Evolutionary conservation across 2,329 filamentous ascomycete genomes (phyloP).

Genomic region (Aspergillus floridensis): DNA sequence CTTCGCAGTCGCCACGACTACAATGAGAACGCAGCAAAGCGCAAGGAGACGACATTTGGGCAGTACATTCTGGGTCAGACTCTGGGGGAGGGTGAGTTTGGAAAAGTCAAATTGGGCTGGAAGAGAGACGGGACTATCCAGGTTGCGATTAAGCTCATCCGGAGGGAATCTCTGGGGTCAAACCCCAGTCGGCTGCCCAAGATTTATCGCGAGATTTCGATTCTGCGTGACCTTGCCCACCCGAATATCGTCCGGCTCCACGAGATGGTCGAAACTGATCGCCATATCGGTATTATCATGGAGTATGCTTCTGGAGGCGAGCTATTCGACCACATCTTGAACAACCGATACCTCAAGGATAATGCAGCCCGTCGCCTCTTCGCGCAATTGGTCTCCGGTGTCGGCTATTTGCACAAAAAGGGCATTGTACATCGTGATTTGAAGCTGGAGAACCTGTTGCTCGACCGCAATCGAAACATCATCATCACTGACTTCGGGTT

Average conservation of each 20-base stretch:
- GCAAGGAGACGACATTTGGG: constrained; percentile 84
- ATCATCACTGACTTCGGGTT: constrained; percentile 99
- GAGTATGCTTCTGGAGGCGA: constrained; percentile 98
- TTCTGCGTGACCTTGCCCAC: constrained; percentile 81
- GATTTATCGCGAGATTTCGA: constrained; percentile 95
- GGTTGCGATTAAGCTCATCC: constrained; percentile 97
- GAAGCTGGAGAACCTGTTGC: constrained; percentile 90
- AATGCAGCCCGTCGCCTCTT: constrained; percentile 86
- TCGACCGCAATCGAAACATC: constrained; percentile 96
- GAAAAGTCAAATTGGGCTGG: constrained; percentile 98
- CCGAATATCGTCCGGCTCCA: constrained; percentile 96
- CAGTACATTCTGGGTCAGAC: constrained; percentile 96
- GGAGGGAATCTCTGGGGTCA: constrained; percentile 81
- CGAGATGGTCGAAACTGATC: constrained; percentile 97
- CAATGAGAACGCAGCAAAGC: constrained; percentile 56
- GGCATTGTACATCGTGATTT: constrained; percentile 96
- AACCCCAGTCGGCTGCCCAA: constrained; percentile 90
- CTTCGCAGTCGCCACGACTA: constrained; percentile 57
- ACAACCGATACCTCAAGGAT: constrained; percentile 94
- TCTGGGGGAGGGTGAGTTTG: constrained; percentile 95
- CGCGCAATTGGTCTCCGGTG: constrained; percentile 91
- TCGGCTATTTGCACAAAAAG: constrained; percentile 97
- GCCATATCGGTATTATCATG: constrained; percentile 95
- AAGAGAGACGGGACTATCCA: constrained; percentile 90
- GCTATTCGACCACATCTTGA: constrained; percentile 96